phyloP scores from a whole-genome alignment of 768 basidiomycete genomes.

The Boletus pseudo-olivaceus region DNA sequence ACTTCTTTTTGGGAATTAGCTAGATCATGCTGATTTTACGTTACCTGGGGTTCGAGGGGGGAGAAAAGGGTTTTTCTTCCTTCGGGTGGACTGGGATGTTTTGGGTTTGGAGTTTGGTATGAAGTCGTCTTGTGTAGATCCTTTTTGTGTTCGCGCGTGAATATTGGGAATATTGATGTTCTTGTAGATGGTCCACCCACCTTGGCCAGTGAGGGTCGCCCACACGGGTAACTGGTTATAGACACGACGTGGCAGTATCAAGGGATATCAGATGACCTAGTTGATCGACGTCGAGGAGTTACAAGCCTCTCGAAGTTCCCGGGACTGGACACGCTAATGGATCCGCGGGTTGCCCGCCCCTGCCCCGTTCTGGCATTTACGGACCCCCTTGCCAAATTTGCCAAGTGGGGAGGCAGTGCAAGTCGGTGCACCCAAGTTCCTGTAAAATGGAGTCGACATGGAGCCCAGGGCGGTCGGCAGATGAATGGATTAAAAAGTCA shows the following conservation, averaged over 20 bases:
- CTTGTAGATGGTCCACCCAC: neutral
- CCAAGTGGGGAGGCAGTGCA: neutral
- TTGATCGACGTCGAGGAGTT: too few species aligned
- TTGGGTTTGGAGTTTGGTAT: neutral
- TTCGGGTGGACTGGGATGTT: neutral
- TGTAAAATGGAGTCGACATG: neutral
- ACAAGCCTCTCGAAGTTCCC: neutral
- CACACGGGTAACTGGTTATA: neutral
- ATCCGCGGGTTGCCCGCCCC: neutral
- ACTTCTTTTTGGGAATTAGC: too few species aligned
- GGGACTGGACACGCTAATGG: neutral
- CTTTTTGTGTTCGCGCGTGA: neutral
- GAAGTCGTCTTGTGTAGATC: neutral
- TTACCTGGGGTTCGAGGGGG: too few species aligned
- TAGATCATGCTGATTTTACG: too few species aligned
- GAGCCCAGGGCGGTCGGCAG: too few species aligned
- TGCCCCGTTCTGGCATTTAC: neutral
- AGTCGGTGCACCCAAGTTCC: neutral
- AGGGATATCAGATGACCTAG: neutral
- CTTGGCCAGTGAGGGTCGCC: neutral
- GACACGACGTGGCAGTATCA: neutral
- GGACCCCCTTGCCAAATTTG: too few species aligned
- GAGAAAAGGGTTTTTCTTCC: neutral
- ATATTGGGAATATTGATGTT: neutral
- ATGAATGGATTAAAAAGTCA: neutral